phyloP scores from a whole-genome alignment of 352 stramenopile genomes.

The Pythium rhizo-oryzae region DNA sequence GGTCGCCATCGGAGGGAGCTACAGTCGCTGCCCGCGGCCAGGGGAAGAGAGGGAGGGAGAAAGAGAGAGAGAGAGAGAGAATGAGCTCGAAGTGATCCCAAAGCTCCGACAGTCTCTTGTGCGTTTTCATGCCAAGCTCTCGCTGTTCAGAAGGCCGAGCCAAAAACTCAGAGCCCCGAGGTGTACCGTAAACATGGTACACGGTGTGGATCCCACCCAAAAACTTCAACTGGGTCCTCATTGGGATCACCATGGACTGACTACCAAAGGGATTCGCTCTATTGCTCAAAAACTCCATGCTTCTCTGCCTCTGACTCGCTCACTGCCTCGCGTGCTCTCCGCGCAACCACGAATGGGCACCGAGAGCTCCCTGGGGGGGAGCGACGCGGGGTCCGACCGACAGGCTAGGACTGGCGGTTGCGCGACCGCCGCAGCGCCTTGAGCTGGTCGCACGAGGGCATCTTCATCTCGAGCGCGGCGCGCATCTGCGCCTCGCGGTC shows the following conservation, averaged over 20 bases:
- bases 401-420: conserved; percentile 40
- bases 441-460: conserved; percentile 84
- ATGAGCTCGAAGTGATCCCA: not conserved
- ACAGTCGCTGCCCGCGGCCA: not conserved
- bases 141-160: too few species aligned
- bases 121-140: too few species aligned
- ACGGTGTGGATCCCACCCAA: not conserved
- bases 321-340: not conserved
- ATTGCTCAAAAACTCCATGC: conserved; percentile 1
- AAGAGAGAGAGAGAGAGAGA: conserved; percentile 16
- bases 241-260: too few species aligned
- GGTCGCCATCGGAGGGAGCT: conserved; percentile 52
- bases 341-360: not conserved
- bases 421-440: conserved; percentile 65
- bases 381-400: not conserved
- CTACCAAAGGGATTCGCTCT: not conserved
- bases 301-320: not conserved
- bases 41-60: not conserved
- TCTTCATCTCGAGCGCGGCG: conserved; percentile 80
- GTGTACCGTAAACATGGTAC: conserved; percentile 30
- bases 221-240: conserved; percentile 16
- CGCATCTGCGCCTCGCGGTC: conserved; percentile 78
- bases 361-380: too few species aligned
- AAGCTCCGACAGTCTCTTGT: too few species aligned
- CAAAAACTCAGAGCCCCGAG: conserved; percentile 1